These are phyloP conservation scores for Chamaecrista fasciculata DNA, from an alignment of 306 rosid species.

Conservation along the genomic window DNA sequence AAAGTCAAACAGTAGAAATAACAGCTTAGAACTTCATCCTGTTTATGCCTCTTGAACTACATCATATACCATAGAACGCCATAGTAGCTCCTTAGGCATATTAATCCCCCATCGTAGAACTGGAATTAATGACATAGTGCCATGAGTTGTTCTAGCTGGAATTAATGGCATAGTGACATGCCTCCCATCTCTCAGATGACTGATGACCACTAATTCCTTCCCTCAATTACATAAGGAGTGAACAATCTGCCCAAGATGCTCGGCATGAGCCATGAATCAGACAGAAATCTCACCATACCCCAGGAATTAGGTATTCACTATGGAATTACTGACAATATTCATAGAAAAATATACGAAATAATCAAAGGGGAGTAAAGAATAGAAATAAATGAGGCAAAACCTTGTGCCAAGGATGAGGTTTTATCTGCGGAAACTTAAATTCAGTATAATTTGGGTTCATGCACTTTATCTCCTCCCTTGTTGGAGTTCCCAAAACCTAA, in stretches of 20 bases:
- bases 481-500: constrained; percentile 98
- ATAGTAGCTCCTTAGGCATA: not conserved
- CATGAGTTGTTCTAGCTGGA: not conserved
- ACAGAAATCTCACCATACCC: not conserved
- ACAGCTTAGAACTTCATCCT: constrained; percentile 14
- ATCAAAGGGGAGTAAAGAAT: not conserved
- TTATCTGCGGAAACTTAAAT: constrained; percentile 96
- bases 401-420: constrained; percentile 99
- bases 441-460: constrained; percentile 99
- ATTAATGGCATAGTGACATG: too few species aligned
- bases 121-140: not conserved
- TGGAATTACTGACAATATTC: constrained; percentile 7
- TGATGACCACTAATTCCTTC: constrained; percentile 7
- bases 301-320: too few species aligned
- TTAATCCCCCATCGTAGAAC: not conserved
- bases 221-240: not conserved
- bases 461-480: constrained; percentile 99
- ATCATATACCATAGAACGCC: constrained; percentile 12
- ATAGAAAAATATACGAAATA: constrained; percentile 17
- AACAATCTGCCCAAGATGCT: constrained; percentile 16
- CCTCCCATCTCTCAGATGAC: not conserved
- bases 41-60: not conserved
- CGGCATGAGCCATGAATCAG: not conserved
- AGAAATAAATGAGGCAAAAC: constrained; percentile 33
- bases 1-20: constrained; percentile 17